A percentile compares a stretch with the other conserved stretches of the same genome.
Evolutionary conservation across 495 filamentous ascomycete species (phyloP).

Genomic region (Penicillium bovifimosum): DNA sequence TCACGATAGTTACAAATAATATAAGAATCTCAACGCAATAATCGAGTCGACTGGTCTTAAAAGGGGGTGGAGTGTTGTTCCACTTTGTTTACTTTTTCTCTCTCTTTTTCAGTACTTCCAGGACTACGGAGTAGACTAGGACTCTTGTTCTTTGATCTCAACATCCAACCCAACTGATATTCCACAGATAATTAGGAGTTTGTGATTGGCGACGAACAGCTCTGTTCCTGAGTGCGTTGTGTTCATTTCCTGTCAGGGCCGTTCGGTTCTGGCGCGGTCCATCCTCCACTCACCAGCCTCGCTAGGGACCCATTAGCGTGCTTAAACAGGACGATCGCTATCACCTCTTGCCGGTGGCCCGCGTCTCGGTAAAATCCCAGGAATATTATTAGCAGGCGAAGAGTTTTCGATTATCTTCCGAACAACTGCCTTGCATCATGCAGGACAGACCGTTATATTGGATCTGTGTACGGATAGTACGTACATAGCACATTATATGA

Average conservation of each 20-base stretch:
- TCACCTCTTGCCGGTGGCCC: slow-evolving; percentile 15
- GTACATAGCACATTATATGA: neutral
- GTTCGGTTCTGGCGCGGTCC: neutral
- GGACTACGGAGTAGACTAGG: too few relatives aligned
- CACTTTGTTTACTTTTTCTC: neutral
- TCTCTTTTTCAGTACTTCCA: neutral
- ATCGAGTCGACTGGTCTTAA: neutral
- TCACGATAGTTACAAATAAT: neutral
- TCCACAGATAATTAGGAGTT: neutral
- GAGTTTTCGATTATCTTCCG: neutral
- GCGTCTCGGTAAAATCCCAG: neutral
- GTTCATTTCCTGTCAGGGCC: neutral
- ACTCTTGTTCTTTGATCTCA: neutral
- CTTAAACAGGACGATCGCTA: slow-evolving; percentile 20
- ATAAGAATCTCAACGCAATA: neutral
- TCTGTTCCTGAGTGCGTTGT: neutral
- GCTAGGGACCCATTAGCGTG: slow-evolving; percentile 8
- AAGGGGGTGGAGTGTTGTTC: neutral
- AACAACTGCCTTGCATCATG: neutral
- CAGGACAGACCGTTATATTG: neutral
- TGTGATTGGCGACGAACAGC: neutral
- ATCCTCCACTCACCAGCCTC: neutral
- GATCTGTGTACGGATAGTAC: too few relatives aligned
- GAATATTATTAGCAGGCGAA: neutral
- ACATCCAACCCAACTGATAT: neutral